Evolutionary conservation across 1,284 basidiomycete genomes (phyloP), one percentile per base, ranked within the genome.

Genomic region (Phlebopus sp.): DNA sequence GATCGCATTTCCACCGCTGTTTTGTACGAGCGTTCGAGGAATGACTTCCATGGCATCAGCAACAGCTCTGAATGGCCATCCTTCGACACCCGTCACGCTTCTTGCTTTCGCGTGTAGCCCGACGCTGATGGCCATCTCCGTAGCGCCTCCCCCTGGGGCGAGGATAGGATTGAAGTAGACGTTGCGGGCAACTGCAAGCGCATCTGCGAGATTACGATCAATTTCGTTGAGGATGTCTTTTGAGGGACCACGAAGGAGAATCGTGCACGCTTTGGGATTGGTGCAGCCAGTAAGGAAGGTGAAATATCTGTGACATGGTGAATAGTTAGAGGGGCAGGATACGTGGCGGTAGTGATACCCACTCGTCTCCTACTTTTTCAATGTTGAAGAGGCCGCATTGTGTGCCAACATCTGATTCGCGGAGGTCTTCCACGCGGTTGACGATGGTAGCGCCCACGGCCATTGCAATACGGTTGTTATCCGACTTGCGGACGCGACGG

Each of bases 181-280:
- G 61, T 98, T 99, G 29, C 96, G 84, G 0, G 96, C 96, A 37
- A 98, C 94, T 19, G 89, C 84, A 91, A 99, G 98, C 36, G 96
- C 96, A 60, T 99, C 97, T 0, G 94, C 93, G 25, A 99, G 79
- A 71, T 99, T 99, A 40, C 95, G 84, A 70, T 99, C 96, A 59
- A 98, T 92, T 73, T 99, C 96, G 71, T 98, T 97, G 37, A 99
- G 77, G 60, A 99, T 94, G 64, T 99, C 96, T 71, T 99, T 99
- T 6, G 92, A 96, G 0, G 96, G 96, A 1, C 96, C 96, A 36
- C 96, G 92, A n/a, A 99, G 86, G 44, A 99, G 81, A 69, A 99
- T 95, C 8, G 96, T 98, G 78, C 96, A 99, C 2, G 97, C 96
- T 73, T 97, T 97, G 25, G 96, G 96, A n/a, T 81, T 77, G 39